These are phyloP conservation scores for Hypoxylon intermedium DNA, from an alignment of 495 filamentous ascomycete species.

Conservation along the genomic window DNA sequence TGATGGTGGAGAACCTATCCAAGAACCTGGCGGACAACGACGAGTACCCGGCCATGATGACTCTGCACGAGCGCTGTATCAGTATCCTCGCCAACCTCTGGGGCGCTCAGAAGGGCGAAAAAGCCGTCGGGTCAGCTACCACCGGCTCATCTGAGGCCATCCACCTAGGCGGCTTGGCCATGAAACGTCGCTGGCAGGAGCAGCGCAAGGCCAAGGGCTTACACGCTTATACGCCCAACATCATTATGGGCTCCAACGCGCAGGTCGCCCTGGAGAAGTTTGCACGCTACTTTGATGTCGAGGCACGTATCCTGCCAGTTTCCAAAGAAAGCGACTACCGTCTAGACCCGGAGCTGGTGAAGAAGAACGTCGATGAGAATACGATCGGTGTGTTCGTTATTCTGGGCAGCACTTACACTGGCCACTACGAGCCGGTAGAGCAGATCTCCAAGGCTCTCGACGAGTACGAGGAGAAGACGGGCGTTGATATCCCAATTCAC, in stretches of 20 bases:
- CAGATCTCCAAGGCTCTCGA: conserved; percentile 71
- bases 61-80: conserved; percentile 74
- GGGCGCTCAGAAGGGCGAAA: conserved; percentile 69
- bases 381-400: conserved; percentile 82
- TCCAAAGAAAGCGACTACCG: conserved; percentile 66
- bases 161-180: conserved; percentile 76
- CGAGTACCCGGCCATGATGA: conserved; percentile 78
- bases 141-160: conserved; percentile 78
- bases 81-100: conserved; percentile 75
- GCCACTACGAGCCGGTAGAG: conserved; percentile 78
- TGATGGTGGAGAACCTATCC: conserved; percentile 71
- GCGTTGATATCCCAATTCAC: conserved; percentile 74
- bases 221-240: conserved; percentile 69
- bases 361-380: conserved; percentile 75
- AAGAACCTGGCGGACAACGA: conserved; percentile 77
- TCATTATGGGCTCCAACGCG: conserved; percentile 79
- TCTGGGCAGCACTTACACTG: conserved; percentile 76
- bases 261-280: conserved; percentile 80
- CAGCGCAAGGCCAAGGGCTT: conserved; percentile 65
- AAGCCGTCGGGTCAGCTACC: conserved; percentile 74
- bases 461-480: conserved; percentile 67
- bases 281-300: conserved; percentile 79
- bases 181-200: conserved; percentile 82
- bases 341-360: conserved; percentile 68
- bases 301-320: conserved; percentile 73